Evolutionary conservation across 257 asterid species (phyloP).

Genomic region (Solanum virginianum): DNA sequence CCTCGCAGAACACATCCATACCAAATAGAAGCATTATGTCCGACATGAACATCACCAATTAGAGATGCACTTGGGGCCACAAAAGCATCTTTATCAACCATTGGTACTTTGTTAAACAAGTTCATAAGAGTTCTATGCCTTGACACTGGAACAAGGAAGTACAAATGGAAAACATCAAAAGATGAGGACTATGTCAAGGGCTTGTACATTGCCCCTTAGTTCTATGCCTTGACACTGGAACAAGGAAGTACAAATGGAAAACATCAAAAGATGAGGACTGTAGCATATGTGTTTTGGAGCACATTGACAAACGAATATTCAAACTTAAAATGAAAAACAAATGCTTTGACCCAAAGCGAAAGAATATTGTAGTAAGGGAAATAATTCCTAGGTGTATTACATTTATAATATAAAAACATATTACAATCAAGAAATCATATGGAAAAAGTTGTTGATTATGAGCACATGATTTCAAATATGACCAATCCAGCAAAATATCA

Average conservation of each 20-base stretch:
- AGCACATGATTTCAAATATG: neutral
- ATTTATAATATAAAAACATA: neutral
- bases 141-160: constrained; percentile 11
- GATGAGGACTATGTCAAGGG: no score
- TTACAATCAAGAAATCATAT: neutral
- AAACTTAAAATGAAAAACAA: neutral
- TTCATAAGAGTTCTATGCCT: constrained; percentile 11
- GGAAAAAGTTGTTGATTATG: neutral
- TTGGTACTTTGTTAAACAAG: constrained; percentile 4
- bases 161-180: neutral
- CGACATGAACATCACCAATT: constrained; percentile 7
- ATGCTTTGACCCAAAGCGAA: neutral
- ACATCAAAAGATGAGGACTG: neutral
- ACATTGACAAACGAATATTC: neutral
- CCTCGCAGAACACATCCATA: constrained; percentile 15
- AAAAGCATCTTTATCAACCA: constrained; percentile 10
- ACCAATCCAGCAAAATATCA: neutral
- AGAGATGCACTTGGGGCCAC: constrained; percentile 23
- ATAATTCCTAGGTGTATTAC: neutral
- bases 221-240: constrained; percentile 23
- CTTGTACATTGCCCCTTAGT: no score
- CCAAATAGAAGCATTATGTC: constrained; percentile 6
- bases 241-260: neutral
- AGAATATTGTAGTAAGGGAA: neutral
- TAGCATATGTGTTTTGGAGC: neutral